These are phyloP conservation scores for Pterulicium gracile DNA, from an alignment of 1,284 basidiomycete species.

Conservation along the genomic window DNA sequence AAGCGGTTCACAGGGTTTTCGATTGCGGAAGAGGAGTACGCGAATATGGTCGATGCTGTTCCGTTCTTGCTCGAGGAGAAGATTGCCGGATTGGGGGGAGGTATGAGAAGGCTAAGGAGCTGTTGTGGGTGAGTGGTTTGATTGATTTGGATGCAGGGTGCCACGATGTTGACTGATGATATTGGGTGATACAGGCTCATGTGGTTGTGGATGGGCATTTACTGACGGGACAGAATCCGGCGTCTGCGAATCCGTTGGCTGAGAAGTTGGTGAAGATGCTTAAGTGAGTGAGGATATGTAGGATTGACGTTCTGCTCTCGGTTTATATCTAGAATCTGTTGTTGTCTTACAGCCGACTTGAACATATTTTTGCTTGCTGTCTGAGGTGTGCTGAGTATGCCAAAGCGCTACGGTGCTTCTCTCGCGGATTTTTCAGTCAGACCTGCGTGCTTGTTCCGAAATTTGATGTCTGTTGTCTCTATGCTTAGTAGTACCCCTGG, in stretches of 20 bases:
- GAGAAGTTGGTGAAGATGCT: constrained; percentile 25
- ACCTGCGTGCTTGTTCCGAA: too few species aligned
- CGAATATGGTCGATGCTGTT: constrained; percentile 25
- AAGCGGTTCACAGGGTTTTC: constrained; percentile 58
- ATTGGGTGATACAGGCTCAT: constrained; percentile 22
- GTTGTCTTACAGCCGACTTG: too few species aligned
- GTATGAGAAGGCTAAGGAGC: constrained; percentile 45
- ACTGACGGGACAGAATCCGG: constrained; percentile 59
- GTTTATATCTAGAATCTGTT: too few species aligned
- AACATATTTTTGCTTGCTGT: too few species aligned
- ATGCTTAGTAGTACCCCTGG: too few species aligned
- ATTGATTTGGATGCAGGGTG: neutral
- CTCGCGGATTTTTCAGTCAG: too few species aligned
- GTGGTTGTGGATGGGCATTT: constrained; percentile 32
- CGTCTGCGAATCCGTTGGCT: constrained; percentile 29
- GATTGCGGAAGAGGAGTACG: constrained; percentile 53
- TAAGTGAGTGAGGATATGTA: too few species aligned
- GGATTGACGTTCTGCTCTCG: too few species aligned
- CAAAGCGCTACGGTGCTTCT: too few species aligned
- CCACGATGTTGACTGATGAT: constrained; percentile 2
- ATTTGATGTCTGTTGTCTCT: too few species aligned
- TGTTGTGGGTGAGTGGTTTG: constrained; percentile 39
- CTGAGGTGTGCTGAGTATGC: too few species aligned
- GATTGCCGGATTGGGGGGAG: constrained; percentile 52
- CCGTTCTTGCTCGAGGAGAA: constrained; percentile 66